Evolutionary conservation across 139 green algal genomes (phyloP), one percentile per base, ranked within the genome.

Genomic region (Nannochloris sp.): DNA sequence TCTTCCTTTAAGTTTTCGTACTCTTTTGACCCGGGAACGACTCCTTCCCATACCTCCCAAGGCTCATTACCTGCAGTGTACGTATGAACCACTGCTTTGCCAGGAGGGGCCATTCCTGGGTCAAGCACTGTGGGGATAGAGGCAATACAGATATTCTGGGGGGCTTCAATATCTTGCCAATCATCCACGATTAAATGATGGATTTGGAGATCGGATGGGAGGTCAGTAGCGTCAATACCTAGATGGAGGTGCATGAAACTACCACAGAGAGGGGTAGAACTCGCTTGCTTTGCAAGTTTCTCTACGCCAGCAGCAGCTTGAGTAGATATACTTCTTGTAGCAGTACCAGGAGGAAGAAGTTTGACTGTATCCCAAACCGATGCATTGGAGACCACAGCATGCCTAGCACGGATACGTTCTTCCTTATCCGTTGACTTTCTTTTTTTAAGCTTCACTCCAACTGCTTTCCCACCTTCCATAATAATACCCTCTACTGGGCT

Each of bases 1-100:
- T 97, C 85, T 74, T 95, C 81, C 75, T 99, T 98, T 2, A 97
- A 69, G n/a, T 53, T 25, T 24, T 81, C 71, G 73, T 98, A 97
- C 75, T 95, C 80, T 6, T 83, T 58, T 15, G 71, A 90, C 54
- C 57, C 71, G 0, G 69, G 60, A 33, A 75, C 27, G 76, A 78
- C 27, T 24, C 38, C 35, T 48, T 95, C 65, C 92, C 92, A 98
- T n/a, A 95, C 37, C 10, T 81, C 71, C 54, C 86, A 93, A 2
- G 91, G 92, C 78, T 98, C 93, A 4, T 90, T 96, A 14, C 72
- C 85, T 10, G 79, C 80, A 29, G 74, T 80, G 67, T 86, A 86
- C 13, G 86, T 86, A 54, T 97, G 90, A 47, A 97, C 68, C 25
- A 76, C 75, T 67, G 91, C 84, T 73, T 92, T 92, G 58, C 87